Conservation (phyloP, 2,329 filamentous ascomycete species). For the Fusarium pseudograminearum region DNA sequence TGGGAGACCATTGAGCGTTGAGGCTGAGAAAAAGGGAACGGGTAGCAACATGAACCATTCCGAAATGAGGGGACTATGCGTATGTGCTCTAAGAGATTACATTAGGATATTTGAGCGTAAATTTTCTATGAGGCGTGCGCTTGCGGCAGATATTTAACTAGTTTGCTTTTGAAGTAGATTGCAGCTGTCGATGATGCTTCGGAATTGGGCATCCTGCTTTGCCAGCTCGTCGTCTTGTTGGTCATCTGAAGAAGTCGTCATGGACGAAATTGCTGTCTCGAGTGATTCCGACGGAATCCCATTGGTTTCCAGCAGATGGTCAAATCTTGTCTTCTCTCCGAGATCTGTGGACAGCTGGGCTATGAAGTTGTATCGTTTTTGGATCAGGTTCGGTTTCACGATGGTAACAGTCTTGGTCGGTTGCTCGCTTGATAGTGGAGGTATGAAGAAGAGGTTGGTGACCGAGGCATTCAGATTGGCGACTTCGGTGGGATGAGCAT, state of each 20-base stretch:
- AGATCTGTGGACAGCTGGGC: constrained; percentile 68
- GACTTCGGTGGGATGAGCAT: constrained; percentile 74
- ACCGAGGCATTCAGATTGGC: constrained; percentile 82
- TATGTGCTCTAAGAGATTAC: constrained; percentile 30
- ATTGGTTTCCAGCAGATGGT: constrained; percentile 58
- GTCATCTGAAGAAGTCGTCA: constrained; percentile 50
- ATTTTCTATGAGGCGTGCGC: constrained; percentile 16
- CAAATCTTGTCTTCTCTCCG: constrained; percentile 57
- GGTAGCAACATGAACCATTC: constrained; percentile 28
- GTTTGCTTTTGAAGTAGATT: constrained; percentile 46
- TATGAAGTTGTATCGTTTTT: constrained; percentile 73
- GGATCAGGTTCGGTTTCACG: constrained; percentile 82
- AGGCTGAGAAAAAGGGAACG: constrained; percentile 33
- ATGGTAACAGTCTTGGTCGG: constrained; percentile 69
- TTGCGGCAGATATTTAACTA: constrained; percentile 21
- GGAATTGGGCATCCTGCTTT: constrained; percentile 60
- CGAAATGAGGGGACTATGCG: constrained; percentile 24
- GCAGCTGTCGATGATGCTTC: constrained; percentile 60
- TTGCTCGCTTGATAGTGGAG: constrained; percentile 62
- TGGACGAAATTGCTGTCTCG: constrained; percentile 62
- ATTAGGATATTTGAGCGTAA: constrained; percentile 10
- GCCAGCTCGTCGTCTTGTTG: constrained; percentile 38
- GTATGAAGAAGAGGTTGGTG: constrained; percentile 82
- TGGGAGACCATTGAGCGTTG: constrained; percentile 34
- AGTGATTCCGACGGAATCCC: constrained; percentile 63